Percentiles rank a stretch among this genome's conserved stretches.
phyloP scores from a whole-genome alignment of 192 early-diverging fungal species.

The Podila clonocystis region DNA sequence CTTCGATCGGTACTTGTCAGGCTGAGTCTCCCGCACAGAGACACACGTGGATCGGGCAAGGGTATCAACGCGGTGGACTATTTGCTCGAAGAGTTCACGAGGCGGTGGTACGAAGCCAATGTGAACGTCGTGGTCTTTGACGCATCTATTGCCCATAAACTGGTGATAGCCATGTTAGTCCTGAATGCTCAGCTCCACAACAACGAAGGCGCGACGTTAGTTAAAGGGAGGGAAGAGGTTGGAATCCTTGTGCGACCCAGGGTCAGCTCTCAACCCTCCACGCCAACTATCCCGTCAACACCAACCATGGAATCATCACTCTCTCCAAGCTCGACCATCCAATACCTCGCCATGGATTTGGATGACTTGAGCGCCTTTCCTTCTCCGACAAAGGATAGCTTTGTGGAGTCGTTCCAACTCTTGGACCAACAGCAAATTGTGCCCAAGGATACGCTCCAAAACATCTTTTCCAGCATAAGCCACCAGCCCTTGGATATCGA shows the following conservation, averaged over 20 bases:
- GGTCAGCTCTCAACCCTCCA: conserved; percentile 31
- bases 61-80: conserved; percentile 50
- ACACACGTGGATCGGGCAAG: conserved; percentile 9
- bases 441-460: conserved; percentile 24
- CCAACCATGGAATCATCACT: conserved; percentile 35
- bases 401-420: conserved; percentile 45
- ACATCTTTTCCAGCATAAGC: conserved; percentile 48
- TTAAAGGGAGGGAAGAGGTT: conserved; percentile 40
- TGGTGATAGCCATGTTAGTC: conserved; percentile 70
- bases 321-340: neutral
- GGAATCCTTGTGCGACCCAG: conserved; percentile 36
- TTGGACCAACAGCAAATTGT: conserved; percentile 47
- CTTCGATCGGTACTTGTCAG: conserved; percentile 64
- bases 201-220: conserved; percentile 46
- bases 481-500: conserved; percentile 60
- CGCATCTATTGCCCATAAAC: conserved; percentile 62
- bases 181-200: conserved; percentile 71
- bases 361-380: conserved; percentile 38
- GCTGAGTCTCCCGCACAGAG: conserved; percentile 63
- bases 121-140: conserved; percentile 64
- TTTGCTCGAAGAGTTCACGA: conserved; percentile 68
- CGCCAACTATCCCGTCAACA: conserved; percentile 38
- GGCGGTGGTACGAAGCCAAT: conserved; percentile 72
- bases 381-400: conserved; percentile 26
- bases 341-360: conserved; percentile 32